phyloP scores from a whole-genome alignment of 768 basidiomycete species.

The Phlegmacium glaucopus region DNA sequence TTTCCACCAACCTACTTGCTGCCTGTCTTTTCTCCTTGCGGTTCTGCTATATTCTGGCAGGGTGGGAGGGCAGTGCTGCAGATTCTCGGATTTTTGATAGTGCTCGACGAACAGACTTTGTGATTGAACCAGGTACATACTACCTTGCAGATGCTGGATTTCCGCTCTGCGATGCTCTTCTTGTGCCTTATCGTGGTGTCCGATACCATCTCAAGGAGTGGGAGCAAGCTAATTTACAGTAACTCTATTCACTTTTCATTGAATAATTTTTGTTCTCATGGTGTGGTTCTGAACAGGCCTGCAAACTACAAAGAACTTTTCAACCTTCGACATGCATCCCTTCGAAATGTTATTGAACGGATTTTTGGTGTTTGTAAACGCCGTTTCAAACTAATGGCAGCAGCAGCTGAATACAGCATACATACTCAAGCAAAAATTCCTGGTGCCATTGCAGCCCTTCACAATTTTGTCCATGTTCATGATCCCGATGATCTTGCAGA shows the following conservation, averaged over 20 bases:
- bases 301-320: conserved; percentile 29
- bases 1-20: conserved; percentile 33
- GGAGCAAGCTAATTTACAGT: conserved; percentile 19
- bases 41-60: conserved; percentile 29
- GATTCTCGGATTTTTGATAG: conserved; percentile 26
- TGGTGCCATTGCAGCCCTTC: conserved; percentile 18
- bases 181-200: conserved; percentile 33
- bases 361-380: conserved; percentile 36
- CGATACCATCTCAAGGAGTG: conserved; percentile 37
- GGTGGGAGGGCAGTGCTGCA: conserved; percentile 34
- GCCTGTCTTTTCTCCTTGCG: conserved; percentile 22
- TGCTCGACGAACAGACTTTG: conserved; percentile 20
- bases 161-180: conserved; percentile 23
- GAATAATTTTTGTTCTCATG: conserved; percentile 5
- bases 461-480: conserved; percentile 24
- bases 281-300: conserved; percentile 18
- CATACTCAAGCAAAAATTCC: conserved; percentile 19
- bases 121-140: conserved; percentile 26
- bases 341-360: conserved; percentile 32
- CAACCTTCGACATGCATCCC: conserved; percentile 32
- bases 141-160: conserved; percentile 37
- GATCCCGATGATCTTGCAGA: conserved; percentile 16
- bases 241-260: conserved; percentile 6
- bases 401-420: conserved; percentile 16
- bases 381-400: conserved; percentile 14